Evolutionary conservation across 2,329 filamentous ascomycete genomes (phyloP), one percentile per base, ranked within the genome.

Genomic region (Juglanconis juglandina): DNA sequence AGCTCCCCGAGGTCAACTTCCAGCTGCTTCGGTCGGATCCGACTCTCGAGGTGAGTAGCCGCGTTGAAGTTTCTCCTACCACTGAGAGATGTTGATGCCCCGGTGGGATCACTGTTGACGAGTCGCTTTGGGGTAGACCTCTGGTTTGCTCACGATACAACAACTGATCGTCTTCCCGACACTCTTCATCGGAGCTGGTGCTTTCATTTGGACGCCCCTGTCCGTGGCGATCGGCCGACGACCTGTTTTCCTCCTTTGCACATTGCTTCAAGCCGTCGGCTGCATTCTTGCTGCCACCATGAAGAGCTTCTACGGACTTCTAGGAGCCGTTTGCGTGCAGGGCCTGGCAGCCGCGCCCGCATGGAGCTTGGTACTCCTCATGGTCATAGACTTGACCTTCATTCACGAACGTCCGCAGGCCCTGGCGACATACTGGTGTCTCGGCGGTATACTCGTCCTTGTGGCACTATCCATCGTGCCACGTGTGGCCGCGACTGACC

Each of bases 311-410:
- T 9, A 47, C n/a, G n/a, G 8, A 30, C 44, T 47, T 5, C 44
- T 47, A 4, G 44, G 14, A 14, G 44, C 44, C n/a, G 24, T 47
- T 11, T 47, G 44, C n/a, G 1, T 47, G 14, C 14, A 24, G 44
- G 44, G 44, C 44, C 10, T 47, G n/a, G n/a, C 24, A 17, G 5
- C 44, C 9, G 44, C 44, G n/a, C 9, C 44, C 3, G 44, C 44
- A 9, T 47, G 44, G 44, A 47, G 44, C 6, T 8, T 47, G 24
- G 24, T 8, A 24, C 44, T 75, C 4, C 63, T 76, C 1, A 70
- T 72, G 54, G 59, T 76, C 10, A 71, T 76, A 32, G 73, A 76
- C 53, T 59, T 76, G 51, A 74, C 73, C 0, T 76, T 73, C 63
- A 74, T 76, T 42, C 68, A 74, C 53, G 69, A 75, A 59, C 68